These are phyloP conservation scores for Amanita fuliginea DNA, from an alignment of 768 basidiomycete species.

Conservation along the genomic window DNA sequence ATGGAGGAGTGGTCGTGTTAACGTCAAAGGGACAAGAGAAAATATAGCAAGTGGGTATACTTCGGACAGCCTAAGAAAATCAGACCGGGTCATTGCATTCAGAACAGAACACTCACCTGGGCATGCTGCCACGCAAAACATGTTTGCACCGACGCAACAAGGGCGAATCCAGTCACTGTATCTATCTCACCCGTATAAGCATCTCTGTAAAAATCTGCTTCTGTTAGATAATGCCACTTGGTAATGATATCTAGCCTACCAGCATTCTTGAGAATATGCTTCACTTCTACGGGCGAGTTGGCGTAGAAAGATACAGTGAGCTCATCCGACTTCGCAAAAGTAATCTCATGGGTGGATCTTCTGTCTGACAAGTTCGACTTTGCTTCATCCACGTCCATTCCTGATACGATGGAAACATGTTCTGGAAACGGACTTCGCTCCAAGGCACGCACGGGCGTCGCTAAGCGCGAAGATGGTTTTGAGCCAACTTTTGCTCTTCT, in stretches of 20 bases:
- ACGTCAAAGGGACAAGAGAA: slow-evolving; percentile 55
- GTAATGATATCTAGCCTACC: slow-evolving; percentile 27
- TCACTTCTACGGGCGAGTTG: slow-evolving; percentile 61
- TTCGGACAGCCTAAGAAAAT: slow-evolving; percentile 40
- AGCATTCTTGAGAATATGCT: slow-evolving; percentile 56
- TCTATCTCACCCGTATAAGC: slow-evolving; percentile 65
- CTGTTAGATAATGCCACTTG: slow-evolving; percentile 6
- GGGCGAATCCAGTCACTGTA: slow-evolving; percentile 59
- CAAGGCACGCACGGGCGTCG: slow-evolving; percentile 24
- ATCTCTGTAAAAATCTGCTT: slow-evolving; percentile 55
- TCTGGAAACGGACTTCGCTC: slow-evolving; percentile 13
- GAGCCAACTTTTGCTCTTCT: slow-evolving; percentile 18
- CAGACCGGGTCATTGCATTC: neutral
- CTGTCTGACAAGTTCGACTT: slow-evolving; percentile 27
- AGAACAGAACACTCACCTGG: slow-evolving; percentile 30
- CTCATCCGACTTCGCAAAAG: slow-evolving; percentile 70
- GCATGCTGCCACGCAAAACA: slow-evolving; percentile 83
- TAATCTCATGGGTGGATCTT: slow-evolving; percentile 26
- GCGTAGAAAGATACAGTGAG: slow-evolving; percentile 58
- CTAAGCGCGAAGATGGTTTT: slow-evolving; percentile 27
- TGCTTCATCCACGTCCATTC: slow-evolving; percentile 61
- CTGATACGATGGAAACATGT: slow-evolving; percentile 33
- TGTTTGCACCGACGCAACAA: slow-evolving; percentile 59
- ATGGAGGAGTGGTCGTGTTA: slow-evolving; percentile 28
- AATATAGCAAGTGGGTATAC: slow-evolving; percentile 75